Conservation (phyloP, 1,284 basidiomycete genomes). For the Schizophyllum amplum region DNA sequence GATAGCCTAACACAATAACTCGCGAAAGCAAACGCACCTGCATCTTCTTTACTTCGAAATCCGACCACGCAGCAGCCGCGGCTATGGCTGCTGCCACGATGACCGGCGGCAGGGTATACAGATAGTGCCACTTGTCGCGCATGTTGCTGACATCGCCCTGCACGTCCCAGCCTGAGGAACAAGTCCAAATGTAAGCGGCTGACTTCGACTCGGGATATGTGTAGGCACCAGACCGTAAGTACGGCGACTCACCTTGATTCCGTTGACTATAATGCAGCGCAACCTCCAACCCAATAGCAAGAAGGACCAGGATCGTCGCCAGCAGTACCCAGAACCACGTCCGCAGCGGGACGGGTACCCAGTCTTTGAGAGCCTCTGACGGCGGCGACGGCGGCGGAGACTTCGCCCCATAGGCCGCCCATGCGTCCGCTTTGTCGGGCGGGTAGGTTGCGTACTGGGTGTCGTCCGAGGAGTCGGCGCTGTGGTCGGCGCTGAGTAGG, state of each 20-base stretch:
- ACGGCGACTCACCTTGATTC: conserved; percentile 32
- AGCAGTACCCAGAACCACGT: conserved; percentile 40
- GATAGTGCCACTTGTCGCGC: conserved; percentile 35
- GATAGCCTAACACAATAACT: background rate
- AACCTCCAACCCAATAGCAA: conserved; percentile 38
- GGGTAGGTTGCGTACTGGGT: background rate
- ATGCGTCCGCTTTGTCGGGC: background rate
- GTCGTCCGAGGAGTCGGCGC: background rate
- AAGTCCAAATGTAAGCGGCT: background rate
- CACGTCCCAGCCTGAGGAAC: conserved; percentile 33
- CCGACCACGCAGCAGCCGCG: conserved; percentile 45
- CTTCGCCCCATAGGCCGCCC: background rate
- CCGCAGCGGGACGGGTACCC: conserved; percentile 37
- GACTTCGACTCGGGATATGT: too few relatives aligned
- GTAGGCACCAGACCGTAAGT: too few relatives aligned
- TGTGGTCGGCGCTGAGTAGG: background rate
- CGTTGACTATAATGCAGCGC: conserved; percentile 37
- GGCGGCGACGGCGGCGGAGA: too few relatives aligned
- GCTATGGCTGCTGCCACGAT: conserved; percentile 36
- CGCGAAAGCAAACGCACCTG: conserved; percentile 25
- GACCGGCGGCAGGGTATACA: conserved; percentile 45
- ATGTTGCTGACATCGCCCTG: conserved; percentile 21
- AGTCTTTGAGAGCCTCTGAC: conserved; percentile 11
- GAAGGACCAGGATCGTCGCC: conserved; percentile 27
- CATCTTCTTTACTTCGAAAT: conserved; percentile 46